Evolutionary conservation across 371 early-diverging fungal genomes (phyloP).

Genomic region (Hamiltosporidium tvaerminnensis): DNA sequence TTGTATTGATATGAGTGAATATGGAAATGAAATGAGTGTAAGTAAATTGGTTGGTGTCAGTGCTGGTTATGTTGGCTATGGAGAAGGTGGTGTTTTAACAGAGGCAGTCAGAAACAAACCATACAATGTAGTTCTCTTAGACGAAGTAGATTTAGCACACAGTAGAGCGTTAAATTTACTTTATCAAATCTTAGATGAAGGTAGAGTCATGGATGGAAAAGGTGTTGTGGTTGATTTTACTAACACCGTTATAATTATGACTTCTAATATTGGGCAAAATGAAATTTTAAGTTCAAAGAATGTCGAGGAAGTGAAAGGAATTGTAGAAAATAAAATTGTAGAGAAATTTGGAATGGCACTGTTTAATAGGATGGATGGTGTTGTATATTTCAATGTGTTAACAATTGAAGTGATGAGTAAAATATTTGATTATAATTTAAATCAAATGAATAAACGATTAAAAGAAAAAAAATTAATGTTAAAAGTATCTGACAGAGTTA

Average conservation of each 20-base stretch:
- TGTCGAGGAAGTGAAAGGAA: conserved; percentile 50
- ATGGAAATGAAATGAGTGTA: conserved; percentile 63
- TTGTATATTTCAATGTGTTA: conserved; percentile 62
- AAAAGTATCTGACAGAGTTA: conserved; percentile 56
- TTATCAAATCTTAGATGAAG: conserved; percentile 70
- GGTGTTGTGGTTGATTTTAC: conserved; percentile 62
- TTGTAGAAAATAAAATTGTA: conserved; percentile 58
- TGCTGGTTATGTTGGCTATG: conserved; percentile 58
- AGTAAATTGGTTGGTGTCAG: conserved; percentile 72
- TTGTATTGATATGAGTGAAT: conserved; percentile 76
- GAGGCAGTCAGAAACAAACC: conserved; percentile 71
- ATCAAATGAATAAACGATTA: conserved; percentile 59
- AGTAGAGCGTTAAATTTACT: conserved; percentile 60
- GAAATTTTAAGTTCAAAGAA: conserved; percentile 44
- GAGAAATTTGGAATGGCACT: conserved; percentile 68
- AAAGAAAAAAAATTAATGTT: conserved; percentile 57
- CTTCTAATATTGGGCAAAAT: conserved; percentile 61
- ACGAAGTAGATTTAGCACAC: conserved; percentile 79
- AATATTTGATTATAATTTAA: conserved; percentile 58
- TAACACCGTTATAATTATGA: conserved; percentile 65
- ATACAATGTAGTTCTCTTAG: conserved; percentile 67
- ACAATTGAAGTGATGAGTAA: conserved; percentile 55
- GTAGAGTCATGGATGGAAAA: conserved; percentile 64
- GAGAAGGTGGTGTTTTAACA: conserved; percentile 65
- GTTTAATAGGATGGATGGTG: conserved; percentile 65